Evolutionary conservation across 2,329 filamentous ascomycete genomes (phyloP).

Genomic region (Moelleriella libera): DNA sequence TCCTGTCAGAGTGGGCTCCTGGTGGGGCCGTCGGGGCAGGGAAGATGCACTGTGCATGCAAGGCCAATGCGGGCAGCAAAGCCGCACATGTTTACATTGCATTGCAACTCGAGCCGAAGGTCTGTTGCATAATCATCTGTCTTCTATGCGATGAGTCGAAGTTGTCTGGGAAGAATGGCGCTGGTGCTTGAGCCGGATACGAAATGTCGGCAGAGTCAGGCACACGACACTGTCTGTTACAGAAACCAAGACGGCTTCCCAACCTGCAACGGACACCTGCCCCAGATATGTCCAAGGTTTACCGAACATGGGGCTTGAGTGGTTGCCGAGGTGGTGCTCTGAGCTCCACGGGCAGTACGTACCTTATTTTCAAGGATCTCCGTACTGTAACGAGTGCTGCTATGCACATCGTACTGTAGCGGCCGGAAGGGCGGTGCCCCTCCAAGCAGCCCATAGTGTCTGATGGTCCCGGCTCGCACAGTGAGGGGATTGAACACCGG

Average conservation of each 20-base stretch:
- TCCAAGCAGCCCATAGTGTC: neutral
- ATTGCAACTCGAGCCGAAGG: too few species aligned
- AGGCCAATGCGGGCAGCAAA: neutral
- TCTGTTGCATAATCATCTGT: too few species aligned
- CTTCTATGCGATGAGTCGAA: too few species aligned
- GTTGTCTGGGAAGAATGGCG: too few species aligned
- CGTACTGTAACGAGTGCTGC: too few species aligned
- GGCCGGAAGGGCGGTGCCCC: slow-evolving; percentile 2
- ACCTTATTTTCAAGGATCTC: too few species aligned
- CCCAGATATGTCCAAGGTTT: neutral
- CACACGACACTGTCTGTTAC: neutral
- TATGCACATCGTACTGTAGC: neutral
- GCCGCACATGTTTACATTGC: too few species aligned
- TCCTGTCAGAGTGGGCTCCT: neutral
- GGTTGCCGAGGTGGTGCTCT: neutral
- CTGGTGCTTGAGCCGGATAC: neutral
- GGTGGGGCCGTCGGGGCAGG: slow-evolving; percentile 1
- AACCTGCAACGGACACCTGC: neutral
- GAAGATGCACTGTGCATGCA: slow-evolving; percentile 3
- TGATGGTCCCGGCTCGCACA: neutral
- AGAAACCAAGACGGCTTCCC: neutral
- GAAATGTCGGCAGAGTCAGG: neutral
- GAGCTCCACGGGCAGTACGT: neutral
- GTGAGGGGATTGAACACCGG: slow-evolving; percentile 4
- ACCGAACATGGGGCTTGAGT: neutral